A percentile compares a stretch with the other conserved stretches of the same genome.
phyloP scores from a whole-genome alignment of 2,329 filamentous ascomycete genomes.

The Nothopassalora personata region DNA sequence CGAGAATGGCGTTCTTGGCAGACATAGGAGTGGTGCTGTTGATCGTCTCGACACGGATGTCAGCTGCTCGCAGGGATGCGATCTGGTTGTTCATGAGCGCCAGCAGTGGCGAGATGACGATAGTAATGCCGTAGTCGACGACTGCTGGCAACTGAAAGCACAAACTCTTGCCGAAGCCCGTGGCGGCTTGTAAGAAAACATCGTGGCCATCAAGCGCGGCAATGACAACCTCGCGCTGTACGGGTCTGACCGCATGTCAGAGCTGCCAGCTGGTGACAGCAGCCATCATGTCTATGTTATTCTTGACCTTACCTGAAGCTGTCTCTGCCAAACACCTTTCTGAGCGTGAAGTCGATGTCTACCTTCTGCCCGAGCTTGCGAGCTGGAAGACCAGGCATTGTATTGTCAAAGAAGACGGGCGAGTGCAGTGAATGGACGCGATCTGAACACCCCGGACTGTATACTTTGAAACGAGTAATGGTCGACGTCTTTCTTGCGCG shows the following conservation, averaged over 20 bases:
- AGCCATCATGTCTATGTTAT: no score
- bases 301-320: slow-evolving; percentile 27
- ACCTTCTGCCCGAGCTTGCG: slow-evolving; percentile 26
- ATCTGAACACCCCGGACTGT: no score
- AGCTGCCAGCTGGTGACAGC: not conserved
- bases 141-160: slow-evolving; percentile 91
- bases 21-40: slow-evolving; percentile 70
- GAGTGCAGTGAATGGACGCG: not conserved
- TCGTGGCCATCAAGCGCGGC: slow-evolving; percentile 77
- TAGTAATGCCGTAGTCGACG: slow-evolving; percentile 80
- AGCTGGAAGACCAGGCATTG: slow-evolving; percentile 25
- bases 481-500: no score
- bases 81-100: slow-evolving; percentile 97
- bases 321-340: slow-evolving; percentile 33
- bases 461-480: no score
- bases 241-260: slow-evolving; percentile 51
- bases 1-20: slow-evolving; percentile 64
- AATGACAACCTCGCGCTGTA: slow-evolving; percentile 81
- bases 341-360: slow-evolving; percentile 36
- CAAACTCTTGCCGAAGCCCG: slow-evolving; percentile 85
- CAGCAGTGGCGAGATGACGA: slow-evolving; percentile 83
- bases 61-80: slow-evolving; percentile 65
- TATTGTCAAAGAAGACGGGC: not conserved
- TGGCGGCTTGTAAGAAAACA: slow-evolving; percentile 88
- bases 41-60: slow-evolving; percentile 75